A percentile compares a stretch with the other conserved stretches of the same genome.
phyloP scores from a whole-genome alignment of 192 early-diverging fungal genomes.

The Oehlia diaphana region DNA sequence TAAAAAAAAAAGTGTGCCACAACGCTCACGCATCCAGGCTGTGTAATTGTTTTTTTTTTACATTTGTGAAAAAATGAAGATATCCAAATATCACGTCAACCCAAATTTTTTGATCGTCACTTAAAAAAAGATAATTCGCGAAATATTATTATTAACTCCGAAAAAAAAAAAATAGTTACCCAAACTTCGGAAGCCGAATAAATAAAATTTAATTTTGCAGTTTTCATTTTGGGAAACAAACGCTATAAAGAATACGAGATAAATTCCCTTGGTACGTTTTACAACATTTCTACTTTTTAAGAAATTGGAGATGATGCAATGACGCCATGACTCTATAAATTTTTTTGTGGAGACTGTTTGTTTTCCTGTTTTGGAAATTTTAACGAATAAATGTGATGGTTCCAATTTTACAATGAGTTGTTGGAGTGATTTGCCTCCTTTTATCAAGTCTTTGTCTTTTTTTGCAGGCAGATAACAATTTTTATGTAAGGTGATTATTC shows the following conservation, averaged over 20 bases:
- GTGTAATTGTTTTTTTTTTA: too few species aligned
- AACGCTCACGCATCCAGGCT: too few species aligned
- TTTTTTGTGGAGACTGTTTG: slow-evolving; percentile 6
- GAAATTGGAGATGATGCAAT: not conserved
- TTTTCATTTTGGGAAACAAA: not conserved
- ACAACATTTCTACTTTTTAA: not conserved
- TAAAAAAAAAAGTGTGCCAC: too few species aligned
- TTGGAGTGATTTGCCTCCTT: not conserved
- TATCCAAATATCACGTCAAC: too few species aligned
- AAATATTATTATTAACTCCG: too few species aligned
- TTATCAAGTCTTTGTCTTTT: not conserved
- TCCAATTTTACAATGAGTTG: not conserved
- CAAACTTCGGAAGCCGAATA: not conserved
- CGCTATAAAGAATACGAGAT: not conserved
- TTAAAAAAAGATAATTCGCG: too few species aligned
- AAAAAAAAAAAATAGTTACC: too few species aligned
- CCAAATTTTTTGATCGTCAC: too few species aligned
- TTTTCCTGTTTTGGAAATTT: slow-evolving; percentile 4
- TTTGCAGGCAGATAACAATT: too few species aligned
- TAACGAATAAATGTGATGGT: not conserved
- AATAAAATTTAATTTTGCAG: not conserved
- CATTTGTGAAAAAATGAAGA: too few species aligned
- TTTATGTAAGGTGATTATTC: not conserved
- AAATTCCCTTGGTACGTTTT: not conserved
- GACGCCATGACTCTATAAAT: not conserved